Conservation (phyloP, 768 basidiomycete genomes). For the Leccinum disarticulatum region DNA sequence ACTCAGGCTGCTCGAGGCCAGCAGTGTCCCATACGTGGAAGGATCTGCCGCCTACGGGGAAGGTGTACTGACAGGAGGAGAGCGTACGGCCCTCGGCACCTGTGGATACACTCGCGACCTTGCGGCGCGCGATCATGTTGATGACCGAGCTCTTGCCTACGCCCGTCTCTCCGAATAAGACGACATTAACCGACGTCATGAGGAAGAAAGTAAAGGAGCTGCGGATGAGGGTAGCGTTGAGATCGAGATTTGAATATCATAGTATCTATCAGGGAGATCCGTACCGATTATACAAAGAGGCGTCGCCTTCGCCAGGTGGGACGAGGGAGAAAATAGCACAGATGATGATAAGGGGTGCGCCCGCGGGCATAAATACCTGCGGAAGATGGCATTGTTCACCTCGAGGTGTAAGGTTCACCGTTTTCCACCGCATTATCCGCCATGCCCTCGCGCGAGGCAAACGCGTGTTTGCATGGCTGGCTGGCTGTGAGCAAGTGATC, state of each 20-base stretch:
- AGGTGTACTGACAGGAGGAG: slow-evolving; percentile 23
- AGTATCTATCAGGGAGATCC: neutral
- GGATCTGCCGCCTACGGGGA: slow-evolving; percentile 14
- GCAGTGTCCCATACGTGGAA: slow-evolving; percentile 34
- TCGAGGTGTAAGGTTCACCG: neutral
- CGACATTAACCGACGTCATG: slow-evolving; percentile 33
- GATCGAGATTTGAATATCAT: slow-evolving; percentile 1
- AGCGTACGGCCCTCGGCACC: slow-evolving; percentile 37
- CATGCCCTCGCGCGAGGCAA: neutral
- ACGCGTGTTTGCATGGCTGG: neutral
- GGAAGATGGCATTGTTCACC: neutral
- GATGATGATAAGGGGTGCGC: neutral
- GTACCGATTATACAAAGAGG: neutral
- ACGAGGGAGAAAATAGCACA: neutral
- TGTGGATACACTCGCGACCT: slow-evolving; percentile 20
- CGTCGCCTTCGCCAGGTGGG: neutral
- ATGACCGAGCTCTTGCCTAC: slow-evolving; percentile 33
- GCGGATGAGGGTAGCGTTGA: too few relatives aligned
- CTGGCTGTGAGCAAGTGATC: neutral
- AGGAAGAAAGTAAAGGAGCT: neutral
- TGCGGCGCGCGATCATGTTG: slow-evolving; percentile 28
- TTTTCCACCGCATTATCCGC: neutral
- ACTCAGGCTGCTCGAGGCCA: slow-evolving; percentile 30
- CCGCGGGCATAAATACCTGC: slow-evolving; percentile 2
- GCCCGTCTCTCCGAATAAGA: slow-evolving; percentile 46